Evolutionary conservation across 306 rosid genomes (phyloP), one percentile per base, ranked within the genome.

Genomic region (Rosa persica): DNA sequence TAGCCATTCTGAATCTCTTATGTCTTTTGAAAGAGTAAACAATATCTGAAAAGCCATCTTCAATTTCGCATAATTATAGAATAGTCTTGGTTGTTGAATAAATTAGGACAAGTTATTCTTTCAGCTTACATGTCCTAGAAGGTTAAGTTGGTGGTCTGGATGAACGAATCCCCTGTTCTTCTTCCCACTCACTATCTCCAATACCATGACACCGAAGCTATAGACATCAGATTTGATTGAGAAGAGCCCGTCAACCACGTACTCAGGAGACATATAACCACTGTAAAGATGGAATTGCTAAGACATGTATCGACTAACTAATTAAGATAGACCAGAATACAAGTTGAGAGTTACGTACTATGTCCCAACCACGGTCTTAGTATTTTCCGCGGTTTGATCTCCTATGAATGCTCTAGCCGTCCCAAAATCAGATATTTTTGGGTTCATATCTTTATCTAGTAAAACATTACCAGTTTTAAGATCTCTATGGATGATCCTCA

Each of bases 401-500:
- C 84, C 91, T 40, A 85, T 81, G 54, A 86, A 86, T 48, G 82
- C 73, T 80, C 83, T 83, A 23, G 92, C 92, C 58, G 87, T 57
- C 5, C 90, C 94, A n/a, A 88, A 90, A 76, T 90, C 94, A 51
- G 89, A 88, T 70, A 90, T 90, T 78, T 90, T 90, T 4, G 92
- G 86, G 61, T 83, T 83, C 90, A 86, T 80, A 2, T 86, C 88
- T 34, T 80, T 10, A 40, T 84, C 90, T 17, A 86, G 88, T 73
- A 89, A 84, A 54, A 86, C 79, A 48, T 87, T 89, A 48, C 91
- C 88, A 4, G 89, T 74, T 76, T 89, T 89, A 23, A 89, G 81
- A 80, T 89, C 93, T 61, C 91, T 78, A 1, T 87, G 88, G 19
- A 90, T 85, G 17, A 88, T 85, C 55, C 89, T 88, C 48, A 88